Evolutionary conservation across 2,329 filamentous ascomycete species (phyloP).

Genomic region (Hymenotorrendiella dingleyae): DNA sequence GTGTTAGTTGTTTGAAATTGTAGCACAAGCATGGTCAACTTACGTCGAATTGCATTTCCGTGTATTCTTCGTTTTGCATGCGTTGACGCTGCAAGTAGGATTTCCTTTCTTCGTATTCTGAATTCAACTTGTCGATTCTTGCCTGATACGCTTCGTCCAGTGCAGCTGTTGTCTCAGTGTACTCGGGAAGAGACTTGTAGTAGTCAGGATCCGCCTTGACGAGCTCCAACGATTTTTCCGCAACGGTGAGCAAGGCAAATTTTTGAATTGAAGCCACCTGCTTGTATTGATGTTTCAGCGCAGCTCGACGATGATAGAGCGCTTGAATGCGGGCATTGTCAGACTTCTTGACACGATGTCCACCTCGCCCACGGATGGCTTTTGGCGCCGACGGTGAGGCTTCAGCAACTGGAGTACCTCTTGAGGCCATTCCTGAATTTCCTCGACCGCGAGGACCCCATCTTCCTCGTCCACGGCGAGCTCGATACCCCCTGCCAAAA

Average conservation of each 20-base stretch:
- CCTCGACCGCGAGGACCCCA: slow-evolving; percentile 18
- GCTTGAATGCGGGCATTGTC: slow-evolving; percentile 25
- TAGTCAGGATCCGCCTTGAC: slow-evolving; percentile 20
- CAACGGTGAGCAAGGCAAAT: slow-evolving; percentile 20
- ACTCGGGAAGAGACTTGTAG: slow-evolving; percentile 27
- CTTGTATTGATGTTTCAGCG: slow-evolving; percentile 25
- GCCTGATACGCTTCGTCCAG: slow-evolving; percentile 18
- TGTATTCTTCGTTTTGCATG: slow-evolving; percentile 15
- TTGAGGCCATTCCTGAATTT: slow-evolving; percentile 7
- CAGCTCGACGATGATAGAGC: slow-evolving; percentile 24
- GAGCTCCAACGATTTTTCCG: slow-evolving; percentile 24
- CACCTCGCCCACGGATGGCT: slow-evolving; percentile 18
- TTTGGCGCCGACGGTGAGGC: slow-evolving; percentile 8
- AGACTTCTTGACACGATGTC: slow-evolving; percentile 25
- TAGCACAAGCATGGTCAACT: slow-evolving; percentile 3
- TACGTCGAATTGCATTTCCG: slow-evolving; percentile 17
- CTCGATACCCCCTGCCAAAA: slow-evolving; percentile 20
- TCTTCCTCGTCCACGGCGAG: slow-evolving; percentile 18
- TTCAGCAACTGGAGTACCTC: slow-evolving; percentile 10
- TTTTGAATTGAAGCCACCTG: slow-evolving; percentile 21
- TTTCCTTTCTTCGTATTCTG: slow-evolving; percentile 8
- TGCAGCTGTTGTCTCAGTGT: slow-evolving; percentile 14
- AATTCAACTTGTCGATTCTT: slow-evolving; percentile 10
- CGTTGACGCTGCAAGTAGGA: slow-evolving; percentile 9
- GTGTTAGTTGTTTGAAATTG: slow-evolving; percentile 6